Percentiles rank a stretch among this genome's conserved stretches.
Evolutionary conservation across 169 alveolate genomes (phyloP).

Genomic region (Plasmodium berghei): DNA sequence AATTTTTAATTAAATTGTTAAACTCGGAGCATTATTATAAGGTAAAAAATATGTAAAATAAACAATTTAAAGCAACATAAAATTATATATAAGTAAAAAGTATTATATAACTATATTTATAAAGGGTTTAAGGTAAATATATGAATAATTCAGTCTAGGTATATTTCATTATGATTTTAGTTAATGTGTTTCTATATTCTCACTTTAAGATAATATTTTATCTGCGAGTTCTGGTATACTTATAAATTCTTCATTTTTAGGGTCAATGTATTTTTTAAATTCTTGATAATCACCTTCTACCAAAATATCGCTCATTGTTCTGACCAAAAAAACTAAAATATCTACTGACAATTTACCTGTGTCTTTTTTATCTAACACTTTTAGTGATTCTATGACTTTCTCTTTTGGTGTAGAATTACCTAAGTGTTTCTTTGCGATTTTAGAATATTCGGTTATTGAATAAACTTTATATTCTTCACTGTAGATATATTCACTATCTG

Average conservation of each 20-base stretch:
- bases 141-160: too few species aligned
- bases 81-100: too few species aligned
- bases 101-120: too few species aligned
- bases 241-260: conserved; percentile 22
- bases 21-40: too few species aligned
- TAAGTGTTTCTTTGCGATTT: conserved; percentile 66
- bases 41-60: too few species aligned
- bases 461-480: conserved; percentile 3
- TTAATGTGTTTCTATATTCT: not conserved
- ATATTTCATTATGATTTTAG: too few species aligned
- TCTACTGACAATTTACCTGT: conserved; percentile 30
- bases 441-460: conserved; percentile 32
- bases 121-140: too few species aligned
- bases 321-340: conserved; percentile 26
- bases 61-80: too few species aligned
- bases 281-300: conserved; percentile 27
- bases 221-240: conserved; percentile 32
- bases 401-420: conserved; percentile 41
- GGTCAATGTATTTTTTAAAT: conserved; percentile 65
- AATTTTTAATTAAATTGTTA: too few species aligned
- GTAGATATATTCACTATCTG: conserved; percentile 13
- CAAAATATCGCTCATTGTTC: conserved; percentile 51
- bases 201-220: conserved; percentile 37
- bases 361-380: conserved; percentile 47
- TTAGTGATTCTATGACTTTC: conserved; percentile 20